Base-by-base conservation (phyloP, 2,329 filamentous ascomycete species). In the Epichloe hybrida region DNA sequence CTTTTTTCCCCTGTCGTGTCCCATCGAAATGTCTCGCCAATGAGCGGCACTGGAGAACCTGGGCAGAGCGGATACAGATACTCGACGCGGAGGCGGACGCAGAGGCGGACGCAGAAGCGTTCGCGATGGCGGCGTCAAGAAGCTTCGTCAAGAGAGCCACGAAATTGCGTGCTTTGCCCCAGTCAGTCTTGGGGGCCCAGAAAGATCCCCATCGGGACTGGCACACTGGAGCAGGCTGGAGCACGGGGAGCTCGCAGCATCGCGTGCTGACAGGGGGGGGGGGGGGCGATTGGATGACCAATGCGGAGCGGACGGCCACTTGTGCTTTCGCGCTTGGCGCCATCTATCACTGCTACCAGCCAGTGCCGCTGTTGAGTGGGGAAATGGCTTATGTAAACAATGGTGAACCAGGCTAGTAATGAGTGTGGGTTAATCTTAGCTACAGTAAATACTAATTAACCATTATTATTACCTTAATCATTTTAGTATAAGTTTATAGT, bases 91-190 rank as follows among this genome's bases (percentile, higher is more conserved):
- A 21, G 21, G 4, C 21, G 21, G 21, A 17, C 17, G 17, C 17
- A 17, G 17, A 37, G 35, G 35, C 11, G 11, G 35, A 17, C 17
- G 17, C 17, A 17, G 17, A 40, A 27, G 39, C 39, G 31, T 31
- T 12, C 45, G 21, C 49, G 38, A 50, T 39, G 20, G 40, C 46
- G 27, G 8, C 27, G 27, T 27, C 27, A 27, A 27, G 27, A 27
- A 27, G 23, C 27, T 53, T 56, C 51, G 57, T 56, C 56, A 52
- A 59, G 54, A 56, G 54, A 57, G 56, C 57, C 58, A 58, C 57
- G n/a, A 50, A 52, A 61, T 61, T 56, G 58, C 59, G 59, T 61
- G 59, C 59, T 61, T 49, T 72, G 73, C 53, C 62, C 79, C 52
- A 53, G 50, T 17, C 17, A 17, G 17, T 39, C 46, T 42, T 49